phyloP scores from a whole-genome alignment of 83 land plant species.

The Picea abies region DNA sequence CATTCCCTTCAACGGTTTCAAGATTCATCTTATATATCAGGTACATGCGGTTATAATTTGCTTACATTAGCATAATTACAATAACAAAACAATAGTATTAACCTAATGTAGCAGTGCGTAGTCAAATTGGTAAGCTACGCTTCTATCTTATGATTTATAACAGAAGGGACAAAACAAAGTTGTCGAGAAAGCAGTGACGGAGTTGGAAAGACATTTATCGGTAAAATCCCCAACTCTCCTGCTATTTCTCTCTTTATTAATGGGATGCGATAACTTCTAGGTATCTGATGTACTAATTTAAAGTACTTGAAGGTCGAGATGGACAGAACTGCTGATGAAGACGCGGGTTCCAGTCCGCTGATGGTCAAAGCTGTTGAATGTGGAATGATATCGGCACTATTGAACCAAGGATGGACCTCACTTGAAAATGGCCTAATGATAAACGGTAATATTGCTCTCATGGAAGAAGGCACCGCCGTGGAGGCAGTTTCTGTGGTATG shows the following conservation, averaged over 20 bases:
- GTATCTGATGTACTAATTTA: background rate
- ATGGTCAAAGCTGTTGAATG: slow-evolving; percentile 12
- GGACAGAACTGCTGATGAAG: background rate
- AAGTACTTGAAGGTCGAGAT: slow-evolving; percentile 12
- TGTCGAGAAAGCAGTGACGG: slow-evolving; percentile 7
- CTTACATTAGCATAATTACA: background rate
- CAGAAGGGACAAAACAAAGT: slow-evolving; percentile 13
- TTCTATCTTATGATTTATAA: background rate
- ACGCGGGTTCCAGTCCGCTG: slow-evolving; percentile 4
- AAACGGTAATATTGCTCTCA: slow-evolving; percentile 8
- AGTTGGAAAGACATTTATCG: background rate
- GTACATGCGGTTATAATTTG: background rate
- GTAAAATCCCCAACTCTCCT: background rate
- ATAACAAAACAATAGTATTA: background rate
- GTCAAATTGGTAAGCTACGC: background rate
- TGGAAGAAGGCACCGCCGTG: slow-evolving; percentile 15
- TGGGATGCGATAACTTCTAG: background rate
- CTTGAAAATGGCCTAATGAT: slow-evolving; percentile 2
- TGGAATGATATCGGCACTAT: slow-evolving; percentile 4
- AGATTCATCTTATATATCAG: slow-evolving; percentile 7
- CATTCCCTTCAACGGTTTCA: background rate
- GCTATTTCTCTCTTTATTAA: background rate
- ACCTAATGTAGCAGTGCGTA: background rate
- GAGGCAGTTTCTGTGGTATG: slow-evolving; percentile 13
- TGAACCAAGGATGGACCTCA: slow-evolving; percentile 11